Evolutionary conservation across 352 stramenopile species (phyloP).

Genomic region (Pythium myriotylum): DNA sequence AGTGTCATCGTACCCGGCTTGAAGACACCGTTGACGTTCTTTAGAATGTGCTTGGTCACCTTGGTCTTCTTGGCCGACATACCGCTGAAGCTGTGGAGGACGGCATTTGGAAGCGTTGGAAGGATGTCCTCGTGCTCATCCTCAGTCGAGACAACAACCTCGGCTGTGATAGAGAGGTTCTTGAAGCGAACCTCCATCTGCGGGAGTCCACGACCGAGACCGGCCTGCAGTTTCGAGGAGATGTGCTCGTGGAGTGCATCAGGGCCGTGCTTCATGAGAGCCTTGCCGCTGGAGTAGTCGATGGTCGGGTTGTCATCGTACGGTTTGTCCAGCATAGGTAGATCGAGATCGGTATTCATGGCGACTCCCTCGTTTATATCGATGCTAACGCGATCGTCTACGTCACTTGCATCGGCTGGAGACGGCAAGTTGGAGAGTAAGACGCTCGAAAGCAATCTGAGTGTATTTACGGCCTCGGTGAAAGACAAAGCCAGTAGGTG

Average conservation of each 20-base stretch:
- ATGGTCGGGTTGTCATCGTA: not conserved
- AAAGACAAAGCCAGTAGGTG: no score
- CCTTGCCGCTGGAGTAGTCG: conserved; percentile 6
- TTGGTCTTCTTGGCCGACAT: conserved; percentile 11
- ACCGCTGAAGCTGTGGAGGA: conserved; percentile 1
- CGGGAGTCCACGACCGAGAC: conserved; percentile 19
- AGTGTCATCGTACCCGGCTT: conserved; percentile 22
- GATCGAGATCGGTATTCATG: no score
- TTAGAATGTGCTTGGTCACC: conserved; percentile 26
- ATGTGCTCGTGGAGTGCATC: conserved; percentile 19
- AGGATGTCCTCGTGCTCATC: conserved; percentile 9
- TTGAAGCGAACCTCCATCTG: conserved; percentile 37
- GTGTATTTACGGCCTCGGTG: no score
- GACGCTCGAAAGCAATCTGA: no score
- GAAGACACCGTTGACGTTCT: conserved; percentile 29
- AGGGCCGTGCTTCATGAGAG: conserved; percentile 17
- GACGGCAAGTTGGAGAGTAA: no score
- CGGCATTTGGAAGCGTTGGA: conserved; percentile 21
- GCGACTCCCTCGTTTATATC: no score
- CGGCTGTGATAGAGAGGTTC: conserved; percentile 33
- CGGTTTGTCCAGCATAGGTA: not conserved
- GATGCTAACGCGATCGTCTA: no score
- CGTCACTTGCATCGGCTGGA: no score
- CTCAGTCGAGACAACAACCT: conserved; percentile 19
- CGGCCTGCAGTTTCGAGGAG: conserved; percentile 10